Evolutionary conservation across 768 basidiomycete genomes (phyloP), one percentile per base, ranked within the genome.

Genomic region (Lyophyllum atratum): DNA sequence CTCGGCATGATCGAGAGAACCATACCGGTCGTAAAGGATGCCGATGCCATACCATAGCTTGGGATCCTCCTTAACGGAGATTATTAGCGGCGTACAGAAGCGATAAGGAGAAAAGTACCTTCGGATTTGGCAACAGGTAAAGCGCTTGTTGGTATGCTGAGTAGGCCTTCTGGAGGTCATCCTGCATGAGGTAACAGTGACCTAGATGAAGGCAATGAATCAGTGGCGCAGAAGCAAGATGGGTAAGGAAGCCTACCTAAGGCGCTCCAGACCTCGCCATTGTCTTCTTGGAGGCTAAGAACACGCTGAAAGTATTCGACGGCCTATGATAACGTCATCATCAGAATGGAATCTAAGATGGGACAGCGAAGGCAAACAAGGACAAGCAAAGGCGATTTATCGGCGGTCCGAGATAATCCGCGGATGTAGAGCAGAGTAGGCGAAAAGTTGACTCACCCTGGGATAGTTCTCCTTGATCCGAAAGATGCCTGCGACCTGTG

Each of bases 31-130:
- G 67, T 99, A 98, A 31, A 98, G 86, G 55, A 98, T 98, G 31
- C 97, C 97, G 69, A 99, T 98, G 33, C 97, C 97, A 70, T 98
- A 99, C 97, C 97, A 99, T 9, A 99, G 80, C 69, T 98, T 98
- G 4, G 96, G 95, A 72, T 99, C 97, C 83, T 98, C 87, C 82
- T 87, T 65, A 28, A 57, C 28, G 49, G 54, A 44, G 49, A 49
- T 55, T 54, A 58, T 31, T 59, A 51, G 48, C 33, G 24, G n/a
- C 39, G 52, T 55, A 50, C 56, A 42, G 56, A 49, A 47, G 45
- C 40, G 54, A 64, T 34, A 42, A n/a, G 21, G 42, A 60, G 49
- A 53, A 22, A 66, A 71, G 26, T 64, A 91, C 93, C 81, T 97
- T 97, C 15, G 96, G 96, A 65, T 96, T 95, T 2, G 93, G 93